Conservation (phyloP, 2,329 filamentous ascomycete genomes). For the Leptodontidium sp. region DNA sequence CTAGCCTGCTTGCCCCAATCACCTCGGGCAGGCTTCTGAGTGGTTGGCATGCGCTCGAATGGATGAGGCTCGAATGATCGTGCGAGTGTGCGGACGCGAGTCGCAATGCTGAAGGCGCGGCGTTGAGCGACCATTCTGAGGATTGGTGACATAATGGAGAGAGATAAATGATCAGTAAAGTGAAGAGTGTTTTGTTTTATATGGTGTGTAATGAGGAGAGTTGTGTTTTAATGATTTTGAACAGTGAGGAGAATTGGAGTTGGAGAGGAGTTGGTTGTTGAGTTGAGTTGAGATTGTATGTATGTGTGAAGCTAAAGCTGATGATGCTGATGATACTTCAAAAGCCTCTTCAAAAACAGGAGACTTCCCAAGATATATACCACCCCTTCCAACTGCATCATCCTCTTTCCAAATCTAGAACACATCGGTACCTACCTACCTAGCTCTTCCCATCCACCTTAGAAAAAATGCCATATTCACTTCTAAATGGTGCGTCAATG, state of each 20-base stretch:
- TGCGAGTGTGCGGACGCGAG: slow-evolving; percentile 32
- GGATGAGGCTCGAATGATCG: slow-evolving; percentile 36
- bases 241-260: background rate
- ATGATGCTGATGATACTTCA: background rate
- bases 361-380: slow-evolving; percentile 5
- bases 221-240: background rate
- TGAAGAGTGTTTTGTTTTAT: no score
- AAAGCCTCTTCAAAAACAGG: slow-evolving; percentile 1
- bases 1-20: slow-evolving; percentile 35
- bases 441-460: no score
- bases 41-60: slow-evolving; percentile 34
- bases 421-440: background rate
- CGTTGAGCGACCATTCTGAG: slow-evolving; percentile 26
- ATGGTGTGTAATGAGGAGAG: slow-evolving; percentile 8
- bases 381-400: no score
- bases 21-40: slow-evolving; percentile 21
- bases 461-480: background rate
- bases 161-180: no score
- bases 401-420: slow-evolving; percentile 6
- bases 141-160: slow-evolving; percentile 16
- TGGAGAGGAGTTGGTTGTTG: slow-evolving; percentile 16
- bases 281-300: slow-evolving; percentile 5
- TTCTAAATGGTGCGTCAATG: slow-evolving; percentile 2
- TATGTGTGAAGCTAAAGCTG: background rate
- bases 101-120: slow-evolving; percentile 30